Base-by-base conservation (phyloP, 441 rosid genomes). In the Hypseocharis bilobata region DNA sequence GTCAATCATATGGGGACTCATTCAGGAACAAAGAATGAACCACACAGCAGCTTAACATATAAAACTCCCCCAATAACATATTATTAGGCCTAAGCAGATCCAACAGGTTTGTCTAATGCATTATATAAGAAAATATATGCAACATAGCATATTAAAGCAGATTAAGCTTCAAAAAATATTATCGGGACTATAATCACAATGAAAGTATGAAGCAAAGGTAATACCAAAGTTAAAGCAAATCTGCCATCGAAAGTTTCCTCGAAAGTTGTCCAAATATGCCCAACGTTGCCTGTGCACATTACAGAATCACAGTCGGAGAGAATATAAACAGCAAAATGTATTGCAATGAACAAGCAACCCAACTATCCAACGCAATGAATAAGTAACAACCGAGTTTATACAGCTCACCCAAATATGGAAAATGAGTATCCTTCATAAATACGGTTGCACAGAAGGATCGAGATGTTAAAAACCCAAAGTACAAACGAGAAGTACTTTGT, bases 151-250 rank as follows among this genome's bases (percentile, higher is more conserved):
- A 38, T 62, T 26, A 17, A 45, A 25, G 57, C 57, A 51, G 52
- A 34, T 61, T 49, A 32, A 51, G 32, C 3, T 26, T 6, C 45
- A 40, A 59, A 70, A 2, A 45, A 6, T 42, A 13, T 25, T 26
- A 40, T 16, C 26, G 19, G 5, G 22, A 22, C 36, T 54, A 32
- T 10, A 20, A 60, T 19, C 27, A 62, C 19, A 38, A 57, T 34
- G 17, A 42, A 45, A 34, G 47, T 68, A 62, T n/a, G 19, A 32
- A 61, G 65, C 60, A 66, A 69, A 69, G 66, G 8, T 68, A 56
- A 67, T 90, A 93, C 97, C 96, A 29, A 93, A 88, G 63, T 93
- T 88, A 73, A 90, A 93, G 88, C 98, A 91, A 71, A 91, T 93
- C 68, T 93, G 97, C 97, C 97, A 93, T 67, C 97, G 84, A 77